Base-by-base conservation (phyloP, 108 stramenopile species). In the Epithemia pelagica region DNA sequence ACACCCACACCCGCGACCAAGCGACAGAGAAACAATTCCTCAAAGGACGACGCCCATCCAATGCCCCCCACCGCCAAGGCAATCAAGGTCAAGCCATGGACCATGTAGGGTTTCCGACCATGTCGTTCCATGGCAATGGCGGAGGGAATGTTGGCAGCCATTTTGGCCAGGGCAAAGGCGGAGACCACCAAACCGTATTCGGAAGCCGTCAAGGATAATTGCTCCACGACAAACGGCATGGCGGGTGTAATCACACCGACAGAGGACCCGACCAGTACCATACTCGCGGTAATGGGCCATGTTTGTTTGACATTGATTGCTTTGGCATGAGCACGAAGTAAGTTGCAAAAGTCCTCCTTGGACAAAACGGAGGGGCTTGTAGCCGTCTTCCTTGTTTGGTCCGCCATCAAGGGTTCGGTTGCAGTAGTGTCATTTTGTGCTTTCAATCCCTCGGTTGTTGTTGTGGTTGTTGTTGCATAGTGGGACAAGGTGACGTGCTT, bases 81-180 rank as follows among this genome's bases (percentile, higher is more conserved):
- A 37, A 88, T 89, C 22, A 84, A 54, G 24, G 61, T 64, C 58
- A 92, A 27, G 0, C 86, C 80, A 66, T 86, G 85, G 0, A 89
- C 85, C 77, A 92, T 69, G 74, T 89, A 90, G 18, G 88, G 90
- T 62, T 92, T 92, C 3, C 95, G 69, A n/a, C 95, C 95, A 68
- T 92, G 82, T 28, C 81, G 74, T 68, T 94, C 92, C 20, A 92
- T 88, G 55, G 88, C 61, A 46, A 92, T 82, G 0, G 92, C 90
- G 30, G 83, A 81, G 26, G 95, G 95, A 25, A 96, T 86, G 74
- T 96, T 96, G n/a, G 81, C 87, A 15, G 76, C 25, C 68, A 96
- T 84, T 77, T 96, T 96, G 53, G 88, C 79, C 23, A 91, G 52
- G 0, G 82, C 95, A 61, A 96, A 96, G 57, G 90, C 79, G 32